Conservation (phyloP, 2,329 filamentous ascomycete species). For the Calonectria ilicicola region DNA sequence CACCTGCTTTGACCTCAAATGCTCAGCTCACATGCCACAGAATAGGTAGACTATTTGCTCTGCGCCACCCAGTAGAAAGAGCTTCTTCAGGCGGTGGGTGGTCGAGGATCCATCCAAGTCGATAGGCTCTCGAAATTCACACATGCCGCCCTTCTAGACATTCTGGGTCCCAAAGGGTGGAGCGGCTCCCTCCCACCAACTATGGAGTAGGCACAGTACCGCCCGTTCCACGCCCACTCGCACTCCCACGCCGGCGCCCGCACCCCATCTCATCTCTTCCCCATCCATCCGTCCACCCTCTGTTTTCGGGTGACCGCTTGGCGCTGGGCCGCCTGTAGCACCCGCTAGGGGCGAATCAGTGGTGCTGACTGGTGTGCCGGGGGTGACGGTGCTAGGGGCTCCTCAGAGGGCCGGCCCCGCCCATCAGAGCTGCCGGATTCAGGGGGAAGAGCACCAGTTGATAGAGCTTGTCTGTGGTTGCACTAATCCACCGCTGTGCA, state of each 20-base stretch:
- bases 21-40: constrained; percentile 18
- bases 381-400: background rate
- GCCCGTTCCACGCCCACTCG: background rate
- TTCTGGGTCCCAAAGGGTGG: background rate
- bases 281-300: background rate
- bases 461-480: constrained; percentile 17
- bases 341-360: constrained; percentile 32
- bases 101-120: background rate
- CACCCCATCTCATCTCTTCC: constrained; percentile 23
- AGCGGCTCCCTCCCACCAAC: constrained; percentile 16
- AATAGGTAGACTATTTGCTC: constrained; percentile 13
- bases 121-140: background rate
- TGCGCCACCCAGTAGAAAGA: constrained; percentile 13
- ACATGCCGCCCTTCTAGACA: background rate
- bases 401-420: constrained; percentile 1
- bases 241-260: constrained; percentile 28
- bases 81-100: constrained; percentile 4
- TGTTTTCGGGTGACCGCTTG: constrained; percentile 32
- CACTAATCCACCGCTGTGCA: background rate
- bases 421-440: constrained; percentile 31
- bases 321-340: constrained; percentile 25
- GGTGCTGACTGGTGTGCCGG: constrained; percentile 7
- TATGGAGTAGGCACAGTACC: background rate
- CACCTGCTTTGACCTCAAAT: background rate
- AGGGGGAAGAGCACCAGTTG: constrained; percentile 33